Evolutionary conservation across 2,329 filamentous ascomycete genomes (phyloP), one percentile per base, ranked within the genome.

Genomic region (Cytospora chrysosperma): DNA sequence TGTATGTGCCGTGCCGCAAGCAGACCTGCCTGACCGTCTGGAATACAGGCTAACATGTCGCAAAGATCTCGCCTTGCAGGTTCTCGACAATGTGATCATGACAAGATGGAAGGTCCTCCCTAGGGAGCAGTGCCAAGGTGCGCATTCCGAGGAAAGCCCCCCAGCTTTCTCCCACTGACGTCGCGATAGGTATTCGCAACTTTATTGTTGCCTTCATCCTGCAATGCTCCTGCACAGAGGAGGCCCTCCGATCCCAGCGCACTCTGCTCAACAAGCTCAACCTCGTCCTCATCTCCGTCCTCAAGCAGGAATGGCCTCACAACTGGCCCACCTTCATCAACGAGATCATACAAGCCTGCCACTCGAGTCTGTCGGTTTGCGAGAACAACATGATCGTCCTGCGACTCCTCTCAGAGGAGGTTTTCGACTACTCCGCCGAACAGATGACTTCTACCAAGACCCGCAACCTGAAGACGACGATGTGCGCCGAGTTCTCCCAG

Each of bases 321-420:
- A 96, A 99, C 82, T 99, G 96, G 95, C 95, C 96, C 13, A 97
- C 93, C 24, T 99, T 99, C 78, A 98, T 99, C 85, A 98, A 98
- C 82, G 95, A 99, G 81, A 99, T 99, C 77, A 93, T 99, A 71
- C 90, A 92, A 26, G 94, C 95, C 62, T 98, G 93, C 79, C 93
- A 96, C 75, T 94, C 92, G 70, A 97, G 91, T 77, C 82, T 99
- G 60, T 95, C 94, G 43, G 96, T 99, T 71, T 99, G 96, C 85
- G 95, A 99, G 81, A 99, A 99, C 82, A 99, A 99, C 83, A 99
- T 99, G 95, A 93, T 92, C 68, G 98, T 99, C 71, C 85, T 99
- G 70, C 89, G 95, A 65, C 81, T 99, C 71, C 85, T 99, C 53
- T 99, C 95, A 8, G 95, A 99, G 77, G 95, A 99, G 77, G 94